Evolutionary conservation across 1,284 basidiomycete genomes (phyloP), one percentile per base, ranked within the genome.

Genomic region (Ceratobasidium sp.): DNA sequence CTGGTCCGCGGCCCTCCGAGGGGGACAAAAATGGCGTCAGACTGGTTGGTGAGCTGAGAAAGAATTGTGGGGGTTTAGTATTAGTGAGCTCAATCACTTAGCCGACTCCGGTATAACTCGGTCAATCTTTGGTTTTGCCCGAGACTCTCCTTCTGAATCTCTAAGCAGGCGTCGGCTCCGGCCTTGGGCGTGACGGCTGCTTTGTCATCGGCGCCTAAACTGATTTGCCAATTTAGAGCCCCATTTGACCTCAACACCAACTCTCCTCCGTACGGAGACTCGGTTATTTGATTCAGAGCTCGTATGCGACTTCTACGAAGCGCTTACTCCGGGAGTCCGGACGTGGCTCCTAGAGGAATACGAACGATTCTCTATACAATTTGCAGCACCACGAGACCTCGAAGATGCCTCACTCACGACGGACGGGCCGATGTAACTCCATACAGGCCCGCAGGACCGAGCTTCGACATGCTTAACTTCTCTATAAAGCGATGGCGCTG

Each of bases 381-480:
- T 47, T 35, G 64, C 37, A 37, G 31, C 31, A 56, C 35, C 73
- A 75, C 49, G 73, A 11, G 73, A 56, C 33, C 73, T 75, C 49
- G 23, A 65, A 49, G 61, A 75, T 31, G 64, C 45, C n/a, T 4
- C n/a, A 23, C 10, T 3, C 35, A 37, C 28, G 28, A 33, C 45
- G n/a, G 31, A 49, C 56, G 60, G 47, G 61, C 68, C 39, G 64
- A 58, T 35, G 60, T 65, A 54, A 37, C 73, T 75, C 73, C 73
- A 64, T 75, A 37, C 51, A 31, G 73, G 31, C 11, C 47, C 13
- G 11, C 42, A 49, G 35, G 26, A 53, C 60, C 73, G 73, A 56
- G n/a, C 47, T 37, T 75, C 60, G 35, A 23, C 31, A 47, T 51
- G 71, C 67, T 45, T 5, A n/a, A n/a, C 10, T 37, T 13, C 28